A percentile compares a stretch with the other conserved stretches of the same genome.
Conservation (phyloP, 1,284 basidiomycete species). For the Athelia sp. region DNA sequence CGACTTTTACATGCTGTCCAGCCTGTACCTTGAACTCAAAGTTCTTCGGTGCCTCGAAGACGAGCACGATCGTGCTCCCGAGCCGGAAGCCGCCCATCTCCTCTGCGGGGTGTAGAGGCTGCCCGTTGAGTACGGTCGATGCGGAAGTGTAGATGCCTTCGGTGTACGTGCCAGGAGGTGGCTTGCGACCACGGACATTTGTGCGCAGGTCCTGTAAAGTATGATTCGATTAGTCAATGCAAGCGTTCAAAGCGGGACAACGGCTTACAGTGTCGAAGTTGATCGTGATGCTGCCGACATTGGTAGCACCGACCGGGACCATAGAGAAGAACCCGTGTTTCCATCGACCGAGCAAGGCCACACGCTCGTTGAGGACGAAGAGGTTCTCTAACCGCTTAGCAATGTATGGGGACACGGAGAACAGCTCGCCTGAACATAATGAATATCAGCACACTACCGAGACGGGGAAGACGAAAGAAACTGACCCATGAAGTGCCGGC, state of each 20-base stretch:
- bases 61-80: slow-evolving; percentile 93
- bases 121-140: slow-evolving; percentile 79
- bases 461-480: slow-evolving; percentile 3
- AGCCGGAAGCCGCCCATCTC: slow-evolving; percentile 98
- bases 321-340: slow-evolving; percentile 94
- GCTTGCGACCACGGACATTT: slow-evolving; percentile 69
- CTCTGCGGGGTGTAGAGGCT: slow-evolving; percentile 83
- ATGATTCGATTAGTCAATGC: not conserved
- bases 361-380: slow-evolving; percentile 97
- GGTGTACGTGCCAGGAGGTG: slow-evolving; percentile 84
- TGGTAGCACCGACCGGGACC: slow-evolving; percentile 97
- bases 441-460: slow-evolving; percentile 1
- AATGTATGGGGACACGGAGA: slow-evolving; percentile 96
- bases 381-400: slow-evolving; percentile 88
- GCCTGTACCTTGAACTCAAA: slow-evolving; percentile 81
- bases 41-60: slow-evolving; percentile 89
- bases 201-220: slow-evolving; percentile 71
- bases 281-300: slow-evolving; percentile 94
- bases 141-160: slow-evolving; percentile 89
- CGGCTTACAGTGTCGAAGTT: slow-evolving; percentile 85
- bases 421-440: slow-evolving; percentile 69
- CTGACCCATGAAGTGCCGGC: slow-evolving; percentile 89
- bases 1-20: slow-evolving; percentile 88
- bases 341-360: slow-evolving; percentile 96
- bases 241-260: slow-evolving; percentile 1